Base-by-base conservation (phyloP, 306 rosid species). In the apple (Malus domestica) region DNA sequence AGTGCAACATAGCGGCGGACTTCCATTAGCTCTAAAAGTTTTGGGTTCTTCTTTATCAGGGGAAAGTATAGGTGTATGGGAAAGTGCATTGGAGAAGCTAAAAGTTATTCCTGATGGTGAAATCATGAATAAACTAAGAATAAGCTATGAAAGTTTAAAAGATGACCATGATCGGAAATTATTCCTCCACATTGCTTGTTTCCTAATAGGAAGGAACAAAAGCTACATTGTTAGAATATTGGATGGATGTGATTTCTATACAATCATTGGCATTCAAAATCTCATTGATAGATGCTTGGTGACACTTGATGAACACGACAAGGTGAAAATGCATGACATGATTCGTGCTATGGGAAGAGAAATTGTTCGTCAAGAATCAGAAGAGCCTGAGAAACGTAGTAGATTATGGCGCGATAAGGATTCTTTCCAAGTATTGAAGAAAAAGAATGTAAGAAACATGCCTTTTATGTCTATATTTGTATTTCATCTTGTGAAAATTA, bases 171-270 rank as follows among this genome's bases (percentile, higher is more conserved):
- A 69, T 7, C 40, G 4, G 49, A 46, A 46, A 25, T 4, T 69
- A 29, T 69, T 69, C 16, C 73, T 69, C 58, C 73, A 69, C 5
- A 16, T 69, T 46, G 73, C 73, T 25, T 69, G 73, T 46, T 46
- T 69, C 16, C 29, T 69, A 6, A 15, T 13, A 4, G 73, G 73
- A 15, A 69, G 15, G 59, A 58, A 69, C 25, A 69, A 69, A 54
- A 23, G 49, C 25, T 2, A 10, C 15, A 15, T 69, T 4, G 40
- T 69, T 32, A 7, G 12, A 45, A 45, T 46, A 51, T 3, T 70
- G 3, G 74, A 70, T 70, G 42, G 19, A 8, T 70, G 74, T 7
- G 74, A 29, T 30, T 70, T 70, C 60, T 51, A 4, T 54, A 70
- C 74, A 12, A 30, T 2, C 30, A 18, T 70, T 51, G 74, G 74